Conservation (phyloP, 2,329 filamentous ascomycete species). For the Cyphellophora attinorum region DNA sequence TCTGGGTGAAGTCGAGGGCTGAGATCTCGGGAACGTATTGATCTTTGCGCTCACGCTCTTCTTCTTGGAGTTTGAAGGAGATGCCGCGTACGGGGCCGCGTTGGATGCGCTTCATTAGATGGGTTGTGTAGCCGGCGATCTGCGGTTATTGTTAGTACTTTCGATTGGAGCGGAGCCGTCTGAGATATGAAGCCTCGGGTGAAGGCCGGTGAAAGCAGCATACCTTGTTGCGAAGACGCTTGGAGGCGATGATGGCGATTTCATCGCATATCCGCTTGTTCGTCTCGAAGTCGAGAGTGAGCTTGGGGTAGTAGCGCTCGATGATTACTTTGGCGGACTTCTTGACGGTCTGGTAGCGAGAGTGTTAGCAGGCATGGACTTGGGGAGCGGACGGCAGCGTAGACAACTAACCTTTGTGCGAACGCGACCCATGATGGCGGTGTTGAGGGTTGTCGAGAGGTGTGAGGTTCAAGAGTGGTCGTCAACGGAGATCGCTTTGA, state of each 20-base stretch:
- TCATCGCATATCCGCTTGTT: conserved; percentile 99
- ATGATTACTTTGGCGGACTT: conserved; percentile 99
- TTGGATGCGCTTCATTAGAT: conserved; percentile 99
- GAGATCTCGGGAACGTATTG: conserved; percentile 99
- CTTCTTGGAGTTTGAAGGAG: conserved; percentile 99
- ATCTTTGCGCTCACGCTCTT: conserved; percentile 99
- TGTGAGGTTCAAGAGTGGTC: no score
- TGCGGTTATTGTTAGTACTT: conserved; percentile 25
- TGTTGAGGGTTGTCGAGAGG: conserved; percentile 1
- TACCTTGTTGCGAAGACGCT: conserved; percentile 99
- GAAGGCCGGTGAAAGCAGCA: conserved; percentile 9
- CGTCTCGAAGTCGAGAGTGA: conserved; percentile 99
- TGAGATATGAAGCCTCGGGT: background rate
- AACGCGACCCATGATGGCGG: conserved; percentile 41
- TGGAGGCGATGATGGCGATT: conserved; percentile 97
- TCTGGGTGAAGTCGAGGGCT: conserved; percentile 94
- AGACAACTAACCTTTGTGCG: conserved; percentile 34
- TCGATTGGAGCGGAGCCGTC: background rate
- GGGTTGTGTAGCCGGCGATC: conserved; percentile 98
- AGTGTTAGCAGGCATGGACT: conserved; percentile 4
- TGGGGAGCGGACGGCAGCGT: background rate
- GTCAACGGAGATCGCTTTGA: no score
- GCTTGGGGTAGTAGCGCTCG: conserved; percentile 93
- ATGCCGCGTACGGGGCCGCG: conserved; percentile 98
- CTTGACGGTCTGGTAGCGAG: conserved; percentile 56